A percentile compares a stretch with the other conserved stretches of the same genome.
Conservation (phyloP, 176 grass and related monocot species). For the Chloris gayana region DNA sequence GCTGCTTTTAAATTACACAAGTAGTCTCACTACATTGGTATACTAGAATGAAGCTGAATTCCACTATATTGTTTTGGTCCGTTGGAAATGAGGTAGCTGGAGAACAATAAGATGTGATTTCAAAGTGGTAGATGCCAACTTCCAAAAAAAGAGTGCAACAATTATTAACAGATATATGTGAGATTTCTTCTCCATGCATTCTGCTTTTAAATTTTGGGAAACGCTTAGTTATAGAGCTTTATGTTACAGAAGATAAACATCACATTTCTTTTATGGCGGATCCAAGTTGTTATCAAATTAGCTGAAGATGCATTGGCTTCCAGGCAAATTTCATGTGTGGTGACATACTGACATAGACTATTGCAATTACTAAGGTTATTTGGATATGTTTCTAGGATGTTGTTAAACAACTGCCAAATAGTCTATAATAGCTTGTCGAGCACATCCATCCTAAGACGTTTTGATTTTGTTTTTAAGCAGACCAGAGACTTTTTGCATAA, state of each 20-base stretch:
- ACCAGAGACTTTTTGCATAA: not conserved
- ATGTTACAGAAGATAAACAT: not conserved
- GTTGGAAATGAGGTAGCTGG: not conserved
- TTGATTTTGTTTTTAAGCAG: not conserved
- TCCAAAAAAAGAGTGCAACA: not conserved
- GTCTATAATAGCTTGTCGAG: too few species aligned
- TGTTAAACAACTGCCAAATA: not conserved
- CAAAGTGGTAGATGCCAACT: not conserved
- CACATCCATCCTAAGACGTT: not conserved
- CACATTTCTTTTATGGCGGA: not conserved
- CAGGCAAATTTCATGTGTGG: not conserved
- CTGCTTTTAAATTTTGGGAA: not conserved
- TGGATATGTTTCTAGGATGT: not conserved
- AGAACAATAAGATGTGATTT: not conserved
- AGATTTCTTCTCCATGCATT: not conserved
- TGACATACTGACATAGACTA: not conserved
- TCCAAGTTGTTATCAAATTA: not conserved
- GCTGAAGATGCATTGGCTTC: not conserved
- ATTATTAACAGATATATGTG: not conserved
- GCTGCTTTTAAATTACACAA: not conserved
- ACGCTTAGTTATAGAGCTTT: not conserved
- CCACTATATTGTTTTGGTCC: not conserved
- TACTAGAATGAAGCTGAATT: too few species aligned
- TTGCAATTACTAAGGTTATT: not conserved
- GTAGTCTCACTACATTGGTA: not conserved